Evolutionary conservation across 2,329 filamentous ascomycete species (phyloP), one percentile per base, ranked within the genome.

Genomic region (Fusarium palustre): DNA sequence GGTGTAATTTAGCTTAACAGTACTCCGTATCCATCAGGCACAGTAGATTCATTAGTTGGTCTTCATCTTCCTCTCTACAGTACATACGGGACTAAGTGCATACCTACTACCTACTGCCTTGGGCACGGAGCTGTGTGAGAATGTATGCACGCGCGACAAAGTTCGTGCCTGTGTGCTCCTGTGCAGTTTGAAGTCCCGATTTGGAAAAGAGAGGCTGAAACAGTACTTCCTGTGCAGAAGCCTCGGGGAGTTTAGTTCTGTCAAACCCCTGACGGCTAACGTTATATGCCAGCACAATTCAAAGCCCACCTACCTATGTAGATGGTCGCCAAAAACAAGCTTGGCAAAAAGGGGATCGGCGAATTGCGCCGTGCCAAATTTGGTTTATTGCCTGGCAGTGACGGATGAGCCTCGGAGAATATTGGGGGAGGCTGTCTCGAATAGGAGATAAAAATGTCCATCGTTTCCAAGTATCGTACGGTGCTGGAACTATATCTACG

Each of bases 391-490:
- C 39, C 39, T 28, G 41, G 28, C 24, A 7, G 22, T n/a, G 24
- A 30, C 25, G 25, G 25, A 20, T 30, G 42, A 50, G 34, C 18
- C n/a, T 50, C 48, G 48, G 33, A 50, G 24, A 50, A 50, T 39
- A 50, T 39, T 36, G 18, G 33, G 18, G 33, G 34, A 18, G 25
- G n/a, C 24, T 53, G 53, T 36, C 62, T 59, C 36, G 31, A 65
- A 65, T 38, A 65, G 64, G 62, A 59, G 34, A 65, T 43, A 59
- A 64, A 47, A 22, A 10, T 25, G 53, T n/a, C 46, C 53, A 59
- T 16, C 24, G 9, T 33, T 34, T 24, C 12, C 50, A 33, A 54
- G 33, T 16, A 39, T 50, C 48, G 34, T 50, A 50, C 34, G 48
- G 22, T 50, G 33, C 15, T 39, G 34, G 24, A 28, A n/a, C 16